Evolutionary conservation across 2,329 filamentous ascomycete species (phyloP).

Genomic region (Lecanicillium sp.): DNA sequence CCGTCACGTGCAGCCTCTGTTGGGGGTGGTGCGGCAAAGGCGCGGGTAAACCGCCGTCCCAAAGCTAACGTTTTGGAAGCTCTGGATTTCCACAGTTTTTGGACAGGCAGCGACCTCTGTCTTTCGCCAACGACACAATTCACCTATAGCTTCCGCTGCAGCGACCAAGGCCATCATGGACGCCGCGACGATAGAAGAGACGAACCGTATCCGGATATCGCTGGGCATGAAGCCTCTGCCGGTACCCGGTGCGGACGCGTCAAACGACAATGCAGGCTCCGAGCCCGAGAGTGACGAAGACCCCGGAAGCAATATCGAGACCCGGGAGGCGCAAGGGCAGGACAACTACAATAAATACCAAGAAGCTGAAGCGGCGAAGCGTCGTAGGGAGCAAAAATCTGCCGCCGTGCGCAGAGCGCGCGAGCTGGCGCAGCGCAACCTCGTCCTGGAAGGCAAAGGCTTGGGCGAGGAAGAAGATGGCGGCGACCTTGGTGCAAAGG

Average conservation of each 20-base stretch:
- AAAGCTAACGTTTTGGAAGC: background rate
- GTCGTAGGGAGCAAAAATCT: constrained; percentile 70
- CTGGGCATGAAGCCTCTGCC: constrained; percentile 87
- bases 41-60: constrained; percentile 1
- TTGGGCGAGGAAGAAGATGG: constrained; percentile 68
- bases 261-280: constrained; percentile 40
- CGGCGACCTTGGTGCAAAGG: constrained; percentile 65
- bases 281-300: constrained; percentile 58
- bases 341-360: constrained; percentile 62
- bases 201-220: constrained; percentile 82
- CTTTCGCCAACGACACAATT: background rate
- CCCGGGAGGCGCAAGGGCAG: constrained; percentile 62
- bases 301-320: constrained; percentile 74
- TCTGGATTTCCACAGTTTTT: background rate
- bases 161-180: constrained; percentile 37
- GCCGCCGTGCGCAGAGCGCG: constrained; percentile 80
- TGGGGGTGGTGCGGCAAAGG: constrained; percentile 9
- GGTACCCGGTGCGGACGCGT: constrained; percentile 57
- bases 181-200: constrained; percentile 78
- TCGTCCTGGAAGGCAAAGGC: constrained; percentile 72
- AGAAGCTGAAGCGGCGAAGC: constrained; percentile 70
- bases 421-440: constrained; percentile 70
- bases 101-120: constrained; percentile 2
- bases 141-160: background rate
- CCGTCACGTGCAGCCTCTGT: constrained; percentile 11